Percentiles rank a stretch among this genome's conserved stretches.
Conservation (phyloP, 2,329 filamentous ascomycete species). For the Cercospora sp. region DNA sequence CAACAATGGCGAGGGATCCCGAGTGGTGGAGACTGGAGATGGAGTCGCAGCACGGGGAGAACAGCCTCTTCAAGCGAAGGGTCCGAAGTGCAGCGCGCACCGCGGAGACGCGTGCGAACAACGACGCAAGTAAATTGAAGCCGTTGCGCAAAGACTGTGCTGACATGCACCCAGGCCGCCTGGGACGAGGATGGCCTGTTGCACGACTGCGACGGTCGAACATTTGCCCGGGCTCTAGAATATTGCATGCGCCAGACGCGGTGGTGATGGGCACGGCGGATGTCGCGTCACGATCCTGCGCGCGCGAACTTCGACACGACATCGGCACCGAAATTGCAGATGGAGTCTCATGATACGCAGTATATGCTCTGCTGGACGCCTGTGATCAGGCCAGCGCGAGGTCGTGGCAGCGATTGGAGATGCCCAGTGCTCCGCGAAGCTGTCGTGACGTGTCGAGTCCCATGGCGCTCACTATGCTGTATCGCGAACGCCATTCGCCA, state of each 20-base stretch:
- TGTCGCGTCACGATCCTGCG: background rate
- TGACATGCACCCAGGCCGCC: background rate
- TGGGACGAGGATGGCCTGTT: background rate
- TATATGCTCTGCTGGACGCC: background rate
- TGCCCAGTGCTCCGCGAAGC: background rate
- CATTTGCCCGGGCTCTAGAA: constrained; percentile 4
- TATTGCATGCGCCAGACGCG: background rate
- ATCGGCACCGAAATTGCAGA: constrained; percentile 2
- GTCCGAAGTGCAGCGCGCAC: constrained; percentile 6
- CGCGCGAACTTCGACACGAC: constrained; percentile 5
- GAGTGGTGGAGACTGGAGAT: constrained; percentile 5
- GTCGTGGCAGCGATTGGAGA: background rate
- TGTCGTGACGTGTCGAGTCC: background rate
- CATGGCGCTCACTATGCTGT: background rate
- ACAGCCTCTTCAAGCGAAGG: background rate
- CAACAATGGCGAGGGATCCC: background rate
- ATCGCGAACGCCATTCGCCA: background rate
- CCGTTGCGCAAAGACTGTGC: constrained; percentile 7
- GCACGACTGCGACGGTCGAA: constrained; percentile 2
- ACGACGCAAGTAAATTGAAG: constrained; percentile 18
- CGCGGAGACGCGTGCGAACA: background rate
- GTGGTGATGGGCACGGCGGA: background rate
- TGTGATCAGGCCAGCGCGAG: background rate
- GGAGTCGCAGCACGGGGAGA: background rate
- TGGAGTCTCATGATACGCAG: background rate